Evolutionary conservation across 2,329 filamentous ascomycete genomes (phyloP).

Genomic region (Penicillium sp.): DNA sequence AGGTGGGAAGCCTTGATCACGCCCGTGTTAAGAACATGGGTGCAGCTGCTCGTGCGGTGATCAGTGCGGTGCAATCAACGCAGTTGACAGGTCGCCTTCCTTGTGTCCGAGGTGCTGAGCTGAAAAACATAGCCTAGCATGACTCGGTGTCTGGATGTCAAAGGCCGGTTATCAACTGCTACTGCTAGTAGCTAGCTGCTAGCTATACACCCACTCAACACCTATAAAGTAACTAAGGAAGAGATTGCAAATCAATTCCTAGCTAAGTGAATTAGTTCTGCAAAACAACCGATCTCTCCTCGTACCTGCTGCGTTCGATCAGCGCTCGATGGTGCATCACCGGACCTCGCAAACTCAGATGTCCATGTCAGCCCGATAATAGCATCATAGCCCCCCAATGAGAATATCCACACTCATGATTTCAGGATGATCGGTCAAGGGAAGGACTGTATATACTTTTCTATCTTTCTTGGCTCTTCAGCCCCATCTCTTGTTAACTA

Average conservation of each 20-base stretch:
- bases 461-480: not conserved
- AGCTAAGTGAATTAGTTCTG: not conserved
- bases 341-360: slow-evolving; percentile 8
- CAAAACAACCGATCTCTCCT: not conserved
- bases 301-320: slow-evolving; percentile 12
- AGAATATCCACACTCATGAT: slow-evolving; percentile 4
- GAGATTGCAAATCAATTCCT: too few relatives aligned
- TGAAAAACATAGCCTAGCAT: not conserved
- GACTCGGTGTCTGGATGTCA: not conserved
- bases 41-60: slow-evolving; percentile 9
- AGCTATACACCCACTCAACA: too few relatives aligned
- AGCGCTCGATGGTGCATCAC: slow-evolving; percentile 8
- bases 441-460: not conserved
- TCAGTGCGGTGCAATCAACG: slow-evolving; percentile 8
- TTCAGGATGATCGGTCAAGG: not conserved
- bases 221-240: too few relatives aligned
- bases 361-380: not conserved
- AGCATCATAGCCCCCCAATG: slow-evolving; percentile 3
- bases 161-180: not conserved
- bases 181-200: not conserved
- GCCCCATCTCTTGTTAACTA: not conserved
- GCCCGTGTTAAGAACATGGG: slow-evolving; percentile 1
- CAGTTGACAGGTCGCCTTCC: slow-evolving; percentile 11
- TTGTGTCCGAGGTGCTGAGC: slow-evolving; percentile 6
- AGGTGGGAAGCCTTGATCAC: slow-evolving; percentile 5